These are phyloP conservation scores for Colletotrichum endophyticum DNA, from an alignment of 2,329 filamentous ascomycete genomes.

Conservation along the genomic window DNA sequence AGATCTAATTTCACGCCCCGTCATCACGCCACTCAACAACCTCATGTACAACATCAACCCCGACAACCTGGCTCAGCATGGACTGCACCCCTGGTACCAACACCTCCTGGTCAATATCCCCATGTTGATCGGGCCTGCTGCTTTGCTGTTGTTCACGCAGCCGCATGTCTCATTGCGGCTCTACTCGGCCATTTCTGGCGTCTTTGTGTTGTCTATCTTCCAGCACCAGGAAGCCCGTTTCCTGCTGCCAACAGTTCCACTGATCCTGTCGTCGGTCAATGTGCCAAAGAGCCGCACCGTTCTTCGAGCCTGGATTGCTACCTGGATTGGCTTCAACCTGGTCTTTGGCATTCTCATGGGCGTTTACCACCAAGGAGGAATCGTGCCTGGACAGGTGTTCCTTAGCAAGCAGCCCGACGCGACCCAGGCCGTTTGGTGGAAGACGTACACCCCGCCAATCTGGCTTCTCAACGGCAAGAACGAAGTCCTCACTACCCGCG, in stretches of 20 bases:
- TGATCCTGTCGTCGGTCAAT: conserved; percentile 76
- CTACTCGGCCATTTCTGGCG: conserved; percentile 75
- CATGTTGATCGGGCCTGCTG: conserved; percentile 74
- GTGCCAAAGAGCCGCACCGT: conserved; percentile 62
- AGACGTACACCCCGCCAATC: conserved; percentile 81
- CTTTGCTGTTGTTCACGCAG: conserved; percentile 62
- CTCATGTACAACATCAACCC: conserved; percentile 75
- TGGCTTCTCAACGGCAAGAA: conserved; percentile 83
- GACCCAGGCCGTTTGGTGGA: conserved; percentile 81
- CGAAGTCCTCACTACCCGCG: conserved; percentile 70
- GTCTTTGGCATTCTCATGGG: conserved; percentile 76
- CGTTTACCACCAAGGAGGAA: conserved; percentile 81
- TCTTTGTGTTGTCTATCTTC: conserved; percentile 73
- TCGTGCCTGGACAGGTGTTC: conserved; percentile 77
- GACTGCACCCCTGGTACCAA: conserved; percentile 80
- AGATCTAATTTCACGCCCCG: conserved; percentile 66
- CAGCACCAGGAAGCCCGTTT: conserved; percentile 84
- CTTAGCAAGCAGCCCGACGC: conserved; percentile 73
- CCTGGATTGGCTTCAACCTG: conserved; percentile 75
- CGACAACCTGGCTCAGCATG: conserved; percentile 75
- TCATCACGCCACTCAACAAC: conserved; percentile 81
- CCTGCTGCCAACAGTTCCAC: conserved; percentile 74
- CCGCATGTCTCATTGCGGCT: conserved; percentile 66
- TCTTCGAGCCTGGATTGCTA: conserved; percentile 58
- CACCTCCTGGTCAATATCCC: conserved; percentile 75